Conservation (phyloP, 441 rosid species). For the Euphorbia celastroides region DNA sequence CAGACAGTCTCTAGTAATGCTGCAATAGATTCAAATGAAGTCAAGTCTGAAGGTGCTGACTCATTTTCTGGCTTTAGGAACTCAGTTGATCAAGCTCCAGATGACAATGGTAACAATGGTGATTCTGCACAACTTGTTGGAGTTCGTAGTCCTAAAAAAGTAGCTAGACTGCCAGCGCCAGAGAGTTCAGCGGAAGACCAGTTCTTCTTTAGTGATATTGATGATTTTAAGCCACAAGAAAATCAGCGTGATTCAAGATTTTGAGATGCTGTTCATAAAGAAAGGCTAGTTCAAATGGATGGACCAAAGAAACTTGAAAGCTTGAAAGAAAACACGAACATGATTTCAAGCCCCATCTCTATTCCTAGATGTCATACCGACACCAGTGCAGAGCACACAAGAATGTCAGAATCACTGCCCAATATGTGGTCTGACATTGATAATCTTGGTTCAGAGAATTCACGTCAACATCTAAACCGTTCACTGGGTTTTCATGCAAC, state of each 20-base stretch:
- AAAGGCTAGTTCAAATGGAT: constrained; percentile 22
- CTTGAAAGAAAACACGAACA: constrained; percentile 23
- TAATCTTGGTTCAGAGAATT: constrained; percentile 26
- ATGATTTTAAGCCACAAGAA: constrained; percentile 30
- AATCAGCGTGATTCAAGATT: constrained; percentile 21
- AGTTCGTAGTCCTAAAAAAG: constrained; percentile 24
- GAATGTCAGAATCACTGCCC: constrained; percentile 68
- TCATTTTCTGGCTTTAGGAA: constrained; percentile 25
- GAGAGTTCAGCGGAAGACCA: constrained; percentile 72
- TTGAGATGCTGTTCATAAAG: constrained; percentile 25
- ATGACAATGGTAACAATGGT: constrained; percentile 17
- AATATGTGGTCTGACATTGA: constrained; percentile 35
- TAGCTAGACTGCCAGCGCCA: constrained; percentile 27
- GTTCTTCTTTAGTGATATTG: constrained; percentile 69
- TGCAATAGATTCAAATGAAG: constrained; percentile 25
- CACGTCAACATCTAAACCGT: constrained; percentile 45
- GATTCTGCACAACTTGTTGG: constrained; percentile 22
- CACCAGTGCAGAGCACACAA: constrained; percentile 28
- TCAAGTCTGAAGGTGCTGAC: constrained; percentile 22
- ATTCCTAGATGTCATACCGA: constrained; percentile 33
- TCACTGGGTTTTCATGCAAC: constrained; percentile 51
- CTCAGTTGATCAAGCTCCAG: constrained; percentile 25
- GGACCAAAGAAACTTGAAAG: constrained; percentile 25
- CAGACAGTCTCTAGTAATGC: constrained; percentile 19
- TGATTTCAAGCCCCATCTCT: constrained; percentile 43